phyloP scores from a whole-genome alignment of 352 stramenopile genomes.

The Phytophthora podocarpi region DNA sequence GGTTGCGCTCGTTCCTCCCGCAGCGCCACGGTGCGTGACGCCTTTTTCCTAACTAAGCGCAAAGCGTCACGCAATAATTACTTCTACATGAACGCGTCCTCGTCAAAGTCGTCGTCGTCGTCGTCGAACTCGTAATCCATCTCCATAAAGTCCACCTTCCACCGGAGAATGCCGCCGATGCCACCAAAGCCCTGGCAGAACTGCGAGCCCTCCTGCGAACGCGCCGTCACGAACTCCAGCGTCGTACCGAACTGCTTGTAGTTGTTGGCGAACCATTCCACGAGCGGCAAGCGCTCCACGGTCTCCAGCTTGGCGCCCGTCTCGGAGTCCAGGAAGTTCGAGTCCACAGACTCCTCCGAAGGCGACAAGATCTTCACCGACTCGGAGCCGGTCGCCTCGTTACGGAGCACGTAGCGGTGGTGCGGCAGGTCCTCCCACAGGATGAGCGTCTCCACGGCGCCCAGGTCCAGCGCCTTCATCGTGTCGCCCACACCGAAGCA shows the following conservation, averaged over 20 bases:
- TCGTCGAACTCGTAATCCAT: conserved; percentile 95
- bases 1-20: conserved; percentile 37
- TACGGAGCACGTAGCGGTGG: conserved; percentile 94
- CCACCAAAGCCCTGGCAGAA: conserved; percentile 99
- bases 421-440: conserved; percentile 99
- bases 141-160: conserved; percentile 99
- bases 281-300: conserved; percentile 95
- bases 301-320: conserved; percentile 97
- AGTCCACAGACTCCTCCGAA: conserved; percentile 92
- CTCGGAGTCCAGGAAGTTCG: conserved; percentile 95
- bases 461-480: conserved; percentile 97
- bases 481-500: conserved; percentile 99
- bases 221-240: conserved; percentile 99
- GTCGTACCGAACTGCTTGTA: conserved; percentile 99
- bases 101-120: conserved; percentile 89
- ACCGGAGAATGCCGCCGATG: conserved; percentile 98
- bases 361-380: conserved; percentile 82
- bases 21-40: conserved; percentile 41
- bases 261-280: conserved; percentile 99
- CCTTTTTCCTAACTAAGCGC: conserved; percentile 36
- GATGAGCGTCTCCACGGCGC: conserved; percentile 99
- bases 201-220: conserved; percentile 98
- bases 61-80: conserved; percentile 69
- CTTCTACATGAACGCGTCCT: conserved; percentile 86
- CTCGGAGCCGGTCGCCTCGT: conserved; percentile 92